Percentiles rank a stretch among this genome's conserved stretches.
Evolutionary conservation across 768 basidiomycete species (phyloP).

Genomic region (Phallus indusiatus): DNA sequence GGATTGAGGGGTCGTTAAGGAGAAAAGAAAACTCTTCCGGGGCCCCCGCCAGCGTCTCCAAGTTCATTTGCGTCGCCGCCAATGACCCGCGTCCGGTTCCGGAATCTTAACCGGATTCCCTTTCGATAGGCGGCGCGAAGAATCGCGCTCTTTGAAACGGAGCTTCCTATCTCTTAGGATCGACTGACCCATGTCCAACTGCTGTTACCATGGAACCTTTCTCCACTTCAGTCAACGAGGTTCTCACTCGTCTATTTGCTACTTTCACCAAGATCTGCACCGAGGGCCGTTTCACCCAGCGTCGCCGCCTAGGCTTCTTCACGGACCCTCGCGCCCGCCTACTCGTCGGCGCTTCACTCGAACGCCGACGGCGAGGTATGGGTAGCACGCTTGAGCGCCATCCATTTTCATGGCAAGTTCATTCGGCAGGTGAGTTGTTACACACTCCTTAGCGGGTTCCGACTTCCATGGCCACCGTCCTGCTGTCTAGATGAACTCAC

Average conservation of each 20-base stretch:
- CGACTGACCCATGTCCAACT: no score
- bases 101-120: no score
- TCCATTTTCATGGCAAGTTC: slow-evolving; percentile 88
- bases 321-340: slow-evolving; percentile 66
- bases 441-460: slow-evolving; percentile 80
- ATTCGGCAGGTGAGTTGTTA: slow-evolving; percentile 87
- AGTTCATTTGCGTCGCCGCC: no score
- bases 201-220: slow-evolving; percentile 83
- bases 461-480: slow-evolving; percentile 84
- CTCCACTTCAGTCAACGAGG: slow-evolving; percentile 84
- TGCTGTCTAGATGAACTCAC: slow-evolving; percentile 85
- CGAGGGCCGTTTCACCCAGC: slow-evolving; percentile 67
- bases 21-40: no score
- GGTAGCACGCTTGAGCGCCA: slow-evolving; percentile 83
- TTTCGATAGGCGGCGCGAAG: no score
- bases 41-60: no score
- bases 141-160: no score
- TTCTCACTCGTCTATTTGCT: slow-evolving; percentile 83
- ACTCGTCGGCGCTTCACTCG: slow-evolving; percentile 54
- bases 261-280: slow-evolving; percentile 85
- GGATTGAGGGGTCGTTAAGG: no score
- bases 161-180: no score
- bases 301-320: slow-evolving; percentile 73
- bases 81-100: no score
- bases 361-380: slow-evolving; percentile 68